Percentiles rank a stretch among this genome's conserved stretches.
phyloP scores from a whole-genome alignment of 2,329 filamentous ascomycete species.

The Paecilomyces sp. region DNA sequence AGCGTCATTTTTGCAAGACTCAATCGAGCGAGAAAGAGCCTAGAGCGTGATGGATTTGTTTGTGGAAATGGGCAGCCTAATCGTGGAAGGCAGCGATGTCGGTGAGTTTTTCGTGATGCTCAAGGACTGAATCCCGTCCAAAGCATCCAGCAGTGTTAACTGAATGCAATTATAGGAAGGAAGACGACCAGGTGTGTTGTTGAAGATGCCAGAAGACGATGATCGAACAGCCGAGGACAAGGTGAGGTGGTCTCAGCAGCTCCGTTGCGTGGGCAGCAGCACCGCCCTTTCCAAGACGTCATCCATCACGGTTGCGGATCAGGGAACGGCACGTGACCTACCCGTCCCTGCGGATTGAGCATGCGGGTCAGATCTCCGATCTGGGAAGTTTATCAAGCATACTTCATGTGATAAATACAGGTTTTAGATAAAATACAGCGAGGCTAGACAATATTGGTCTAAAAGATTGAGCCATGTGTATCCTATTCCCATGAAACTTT shows the following conservation, averaged over 20 bases:
- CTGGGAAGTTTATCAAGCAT: not conserved
- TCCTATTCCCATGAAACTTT: not conserved
- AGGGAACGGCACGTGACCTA: conserved; percentile 1
- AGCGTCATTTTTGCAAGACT: conserved; percentile 54
- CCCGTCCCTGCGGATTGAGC: not conserved
- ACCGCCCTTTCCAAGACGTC: conserved; percentile 21
- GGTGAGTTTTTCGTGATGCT: not conserved
- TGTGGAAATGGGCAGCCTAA: not conserved
- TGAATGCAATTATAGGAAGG: not conserved
- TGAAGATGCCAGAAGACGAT: not conserved
- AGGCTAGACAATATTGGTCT: not conserved
- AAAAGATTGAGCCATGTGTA: not conserved
- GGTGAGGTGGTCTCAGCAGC: conserved; percentile 9
- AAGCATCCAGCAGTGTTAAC: not conserved
- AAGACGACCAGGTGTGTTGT: not conserved
- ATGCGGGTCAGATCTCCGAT: not conserved
- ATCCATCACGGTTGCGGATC: conserved; percentile 13
- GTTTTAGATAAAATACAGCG: not conserved
- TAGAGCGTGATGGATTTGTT: not conserved
- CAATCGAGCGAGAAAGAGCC: not conserved
- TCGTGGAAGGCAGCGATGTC: not conserved
- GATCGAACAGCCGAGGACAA: conserved; percentile 67
- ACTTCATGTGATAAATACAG: not conserved
- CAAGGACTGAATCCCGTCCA: not conserved
- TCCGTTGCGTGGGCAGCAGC: conserved; percentile 8